phyloP scores from a whole-genome alignment of 495 filamentous ascomycete genomes.

The Aspergillus panamensis region DNA sequence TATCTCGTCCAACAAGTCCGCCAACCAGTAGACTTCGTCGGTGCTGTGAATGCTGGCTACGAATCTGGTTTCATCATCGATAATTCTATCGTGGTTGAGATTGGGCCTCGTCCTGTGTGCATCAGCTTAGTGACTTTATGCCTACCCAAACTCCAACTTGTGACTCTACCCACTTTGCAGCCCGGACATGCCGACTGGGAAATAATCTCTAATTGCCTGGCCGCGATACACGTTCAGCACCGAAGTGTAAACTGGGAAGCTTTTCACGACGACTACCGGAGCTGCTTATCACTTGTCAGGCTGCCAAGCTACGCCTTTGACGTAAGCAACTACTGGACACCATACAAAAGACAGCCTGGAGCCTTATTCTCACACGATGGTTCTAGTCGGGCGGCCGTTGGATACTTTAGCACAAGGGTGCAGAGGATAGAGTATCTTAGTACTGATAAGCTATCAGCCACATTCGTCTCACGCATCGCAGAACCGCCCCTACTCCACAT shows the following conservation, averaged over 20 bases:
- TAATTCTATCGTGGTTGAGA: neutral
- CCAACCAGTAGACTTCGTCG: slow-evolving; percentile 31
- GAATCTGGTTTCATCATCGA: neutral
- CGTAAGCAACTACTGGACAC: slow-evolving; percentile 4
- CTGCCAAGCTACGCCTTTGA: slow-evolving; percentile 13
- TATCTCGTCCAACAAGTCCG: slow-evolving; percentile 32
- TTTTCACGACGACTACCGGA: slow-evolving; percentile 6
- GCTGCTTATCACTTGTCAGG: neutral
- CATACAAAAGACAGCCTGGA: neutral
- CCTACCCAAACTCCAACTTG: neutral
- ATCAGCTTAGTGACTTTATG: neutral
- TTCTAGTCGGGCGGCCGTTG: too few species aligned
- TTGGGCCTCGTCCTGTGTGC: slow-evolving; percentile 7
- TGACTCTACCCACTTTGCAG: neutral
- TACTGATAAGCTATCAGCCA: neutral
- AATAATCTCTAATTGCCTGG: neutral
- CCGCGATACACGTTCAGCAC: neutral
- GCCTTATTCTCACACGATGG: neutral
- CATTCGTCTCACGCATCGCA: neutral
- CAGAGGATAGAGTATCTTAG: neutral
- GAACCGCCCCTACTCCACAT: neutral
- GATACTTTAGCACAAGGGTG: neutral
- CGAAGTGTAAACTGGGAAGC: neutral
- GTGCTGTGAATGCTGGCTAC: slow-evolving; percentile 20
- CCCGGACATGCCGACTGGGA: neutral